Conservation (phyloP, 1,284 basidiomycete species). For the Heterobasidion parviporum region DNA sequence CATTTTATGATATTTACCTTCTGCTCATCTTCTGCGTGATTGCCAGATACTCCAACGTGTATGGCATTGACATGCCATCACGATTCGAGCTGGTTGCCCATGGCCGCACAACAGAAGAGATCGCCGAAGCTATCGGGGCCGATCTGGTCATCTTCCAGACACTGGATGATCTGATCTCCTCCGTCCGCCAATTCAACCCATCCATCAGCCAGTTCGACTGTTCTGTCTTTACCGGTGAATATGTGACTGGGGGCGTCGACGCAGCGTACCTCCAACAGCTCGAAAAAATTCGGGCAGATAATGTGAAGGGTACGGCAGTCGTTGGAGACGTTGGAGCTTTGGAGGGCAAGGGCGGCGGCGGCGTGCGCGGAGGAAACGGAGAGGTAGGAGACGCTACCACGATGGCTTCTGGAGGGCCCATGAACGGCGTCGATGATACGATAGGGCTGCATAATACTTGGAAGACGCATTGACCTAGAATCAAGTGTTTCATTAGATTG, state of each 20-base stretch:
- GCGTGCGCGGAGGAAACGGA: constrained; percentile 10
- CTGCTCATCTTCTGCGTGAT: constrained; percentile 3
- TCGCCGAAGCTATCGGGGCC: constrained; percentile 86
- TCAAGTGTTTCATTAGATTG: background rate
- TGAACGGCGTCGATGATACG: constrained; percentile 62
- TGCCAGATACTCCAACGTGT: constrained; percentile 84
- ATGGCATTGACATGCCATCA: constrained; percentile 99
- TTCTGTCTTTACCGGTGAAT: constrained; percentile 96
- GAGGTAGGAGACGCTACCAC: constrained; percentile 8
- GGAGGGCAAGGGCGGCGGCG: constrained; percentile 32
- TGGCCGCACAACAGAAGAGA: constrained; percentile 65
- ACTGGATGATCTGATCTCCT: constrained; percentile 81
- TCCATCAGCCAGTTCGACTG: constrained; percentile 83
- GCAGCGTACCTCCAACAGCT: constrained; percentile 76
- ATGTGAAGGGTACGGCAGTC: constrained; percentile 46
- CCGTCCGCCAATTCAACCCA: constrained; percentile 86
- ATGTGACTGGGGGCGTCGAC: constrained; percentile 94
- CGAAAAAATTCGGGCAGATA: constrained; percentile 79
- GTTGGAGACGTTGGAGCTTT: constrained; percentile 16
- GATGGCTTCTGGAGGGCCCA: constrained; percentile 22
- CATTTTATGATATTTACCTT: constrained; percentile 1
- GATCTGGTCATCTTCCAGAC: constrained; percentile 98
- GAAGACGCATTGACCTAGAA: constrained; percentile 20
- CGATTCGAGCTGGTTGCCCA: constrained; percentile 91
- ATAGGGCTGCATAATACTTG: constrained; percentile 73